phyloP scores from a whole-genome alignment of 441 rosid species.

The Hypseocharis bilobata region DNA sequence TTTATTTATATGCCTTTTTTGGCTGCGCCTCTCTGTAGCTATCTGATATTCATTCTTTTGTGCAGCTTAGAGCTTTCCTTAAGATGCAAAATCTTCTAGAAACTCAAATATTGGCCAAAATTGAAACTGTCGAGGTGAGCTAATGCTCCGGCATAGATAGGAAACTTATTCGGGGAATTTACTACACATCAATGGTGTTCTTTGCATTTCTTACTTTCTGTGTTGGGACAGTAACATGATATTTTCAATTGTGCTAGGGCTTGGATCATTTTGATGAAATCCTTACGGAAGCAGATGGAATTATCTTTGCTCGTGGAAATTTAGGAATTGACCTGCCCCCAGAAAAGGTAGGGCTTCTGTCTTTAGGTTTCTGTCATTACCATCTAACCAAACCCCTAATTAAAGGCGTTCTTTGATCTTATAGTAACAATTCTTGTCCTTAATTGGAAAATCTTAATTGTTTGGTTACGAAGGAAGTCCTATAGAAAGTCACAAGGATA shows the following conservation, averaged over 20 bases:
- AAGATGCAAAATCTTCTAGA: conserved; percentile 21
- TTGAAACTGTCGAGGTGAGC: conserved; percentile 27
- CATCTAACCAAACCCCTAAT: neutral
- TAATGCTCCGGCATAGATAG: neutral
- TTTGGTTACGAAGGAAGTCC: too few species aligned
- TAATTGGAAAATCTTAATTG: too few species aligned
- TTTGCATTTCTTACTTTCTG: neutral
- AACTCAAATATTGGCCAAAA: conserved; percentile 24
- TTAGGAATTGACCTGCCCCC: conserved; percentile 28
- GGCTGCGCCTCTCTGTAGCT: neutral
- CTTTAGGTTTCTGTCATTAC: neutral
- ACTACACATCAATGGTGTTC: neutral
- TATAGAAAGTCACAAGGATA: too few species aligned
- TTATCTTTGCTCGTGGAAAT: conserved; percentile 27
- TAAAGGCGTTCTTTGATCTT: neutral
- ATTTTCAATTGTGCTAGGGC: conserved; percentile 16
- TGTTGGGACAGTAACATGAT: neutral
- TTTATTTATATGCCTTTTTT: neutral
- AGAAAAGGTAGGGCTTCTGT: conserved; percentile 17
- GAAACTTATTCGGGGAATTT: neutral
- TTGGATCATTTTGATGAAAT: conserved; percentile 23
- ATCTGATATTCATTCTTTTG: neutral
- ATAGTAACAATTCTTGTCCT: neutral
- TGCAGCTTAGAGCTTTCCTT: conserved; percentile 28
- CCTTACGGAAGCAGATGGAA: conserved; percentile 26